phyloP scores from a whole-genome alignment of 345 rosid species.

The Triadica sebifera region DNA sequence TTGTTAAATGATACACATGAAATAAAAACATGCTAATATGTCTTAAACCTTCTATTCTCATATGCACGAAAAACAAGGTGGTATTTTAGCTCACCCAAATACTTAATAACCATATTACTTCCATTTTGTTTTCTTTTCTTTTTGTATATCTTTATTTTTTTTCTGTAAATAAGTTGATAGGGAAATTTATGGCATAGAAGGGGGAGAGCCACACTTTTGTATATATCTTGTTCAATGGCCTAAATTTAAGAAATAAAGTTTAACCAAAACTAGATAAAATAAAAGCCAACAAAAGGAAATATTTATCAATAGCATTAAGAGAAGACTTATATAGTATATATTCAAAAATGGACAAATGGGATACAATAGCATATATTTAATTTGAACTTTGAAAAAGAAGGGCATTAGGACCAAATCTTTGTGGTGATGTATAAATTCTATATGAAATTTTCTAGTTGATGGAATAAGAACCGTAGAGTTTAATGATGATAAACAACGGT shows the following conservation, averaged over 20 bases:
- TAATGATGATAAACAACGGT: background rate
- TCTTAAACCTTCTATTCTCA: too few relatives aligned
- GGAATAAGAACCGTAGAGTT: slow-evolving; percentile 18
- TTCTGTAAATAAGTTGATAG: too few relatives aligned
- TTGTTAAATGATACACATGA: too few relatives aligned
- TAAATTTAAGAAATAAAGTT: background rate
- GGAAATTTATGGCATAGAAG: too few relatives aligned
- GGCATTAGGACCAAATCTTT: slow-evolving; percentile 5
- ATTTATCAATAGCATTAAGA: background rate
- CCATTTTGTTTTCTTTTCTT: too few relatives aligned
- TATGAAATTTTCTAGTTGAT: slow-evolving; percentile 15
- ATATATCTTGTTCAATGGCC: too few relatives aligned
- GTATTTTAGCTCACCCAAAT: too few relatives aligned
- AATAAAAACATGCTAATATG: too few relatives aligned
- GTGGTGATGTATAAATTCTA: background rate
- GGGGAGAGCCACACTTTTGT: too few relatives aligned
- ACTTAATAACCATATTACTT: too few relatives aligned
- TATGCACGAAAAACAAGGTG: too few relatives aligned
- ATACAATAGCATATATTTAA: slow-evolving; percentile 7
- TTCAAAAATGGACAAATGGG: slow-evolving; percentile 4
- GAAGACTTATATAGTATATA: background rate
- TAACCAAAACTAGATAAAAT: background rate
- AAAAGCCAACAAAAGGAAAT: slow-evolving; percentile 15
- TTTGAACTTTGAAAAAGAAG: slow-evolving; percentile 8
- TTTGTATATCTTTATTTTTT: too few relatives aligned